Evolutionary conservation across 495 filamentous ascomycete species (phyloP), one percentile per base, ranked within the genome.

Genomic region (Aspergillus panamensis): DNA sequence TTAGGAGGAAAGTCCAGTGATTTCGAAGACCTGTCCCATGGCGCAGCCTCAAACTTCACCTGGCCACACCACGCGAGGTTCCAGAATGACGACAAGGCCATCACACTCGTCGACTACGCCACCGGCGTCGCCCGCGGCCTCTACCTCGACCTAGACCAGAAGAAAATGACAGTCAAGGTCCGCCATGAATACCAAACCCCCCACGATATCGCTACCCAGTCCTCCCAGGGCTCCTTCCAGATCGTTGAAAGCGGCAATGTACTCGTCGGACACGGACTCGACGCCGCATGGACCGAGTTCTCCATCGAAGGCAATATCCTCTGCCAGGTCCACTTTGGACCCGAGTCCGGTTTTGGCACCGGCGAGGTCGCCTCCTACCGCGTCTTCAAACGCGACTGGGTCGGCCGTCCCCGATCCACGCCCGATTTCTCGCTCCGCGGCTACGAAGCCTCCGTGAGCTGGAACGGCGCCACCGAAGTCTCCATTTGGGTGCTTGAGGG

Each of bases 281-380:
- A 75, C 40, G 69, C 78, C 14, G 70, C 75, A 0, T 68, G 82
- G 58, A 78, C 77, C 2, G 82, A 85, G 56, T 80, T 74, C 64
- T 62, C 55, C 6, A 32, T 64, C 6, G 51, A 64, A 13, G 72
- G 70, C 13, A 62, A 67, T n/a, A 51, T 66, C 3, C 60, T 70
- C 17, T 71, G 72, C 53, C 55, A 71, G 35, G 64, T 71, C 3
- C 65, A 71, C 57, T 77, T 75, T 48, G 72, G 68, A 29, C 65
- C 63, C 6, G 40, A 53, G 14, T 30, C 59, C 12, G 59, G 57
- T 2, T 77, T 75, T 31, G 60, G 63, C 19, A 19, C 32, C 3
- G 66, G 68, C 0, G 61, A 67, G 13, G 53, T 69, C 33, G 64
- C 70, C 13, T 76, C 72, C 10, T 77, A 76, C 51, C 73, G 76